These are phyloP conservation scores for Aspergillus versicolor DNA, from an alignment of 2,329 filamentous ascomycete species.

Conservation along the genomic window DNA sequence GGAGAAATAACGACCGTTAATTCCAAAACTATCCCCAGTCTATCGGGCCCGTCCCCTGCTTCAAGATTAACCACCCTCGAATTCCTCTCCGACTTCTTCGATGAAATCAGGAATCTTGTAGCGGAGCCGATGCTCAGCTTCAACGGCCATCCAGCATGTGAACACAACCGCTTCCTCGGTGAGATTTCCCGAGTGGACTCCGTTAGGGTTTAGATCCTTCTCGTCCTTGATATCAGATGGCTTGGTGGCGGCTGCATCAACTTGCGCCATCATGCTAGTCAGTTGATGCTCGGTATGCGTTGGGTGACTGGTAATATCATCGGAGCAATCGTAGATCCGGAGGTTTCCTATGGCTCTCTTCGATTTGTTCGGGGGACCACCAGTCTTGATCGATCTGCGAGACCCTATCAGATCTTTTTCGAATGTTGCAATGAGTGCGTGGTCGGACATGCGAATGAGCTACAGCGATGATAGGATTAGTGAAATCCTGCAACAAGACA, in stretches of 20 bases:
- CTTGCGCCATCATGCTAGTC: background rate
- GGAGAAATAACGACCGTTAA: background rate
- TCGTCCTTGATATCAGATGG: background rate
- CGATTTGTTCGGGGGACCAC: conserved; percentile 7
- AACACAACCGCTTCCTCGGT: conserved; percentile 8
- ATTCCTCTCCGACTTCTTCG: conserved; percentile 3
- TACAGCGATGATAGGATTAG: background rate
- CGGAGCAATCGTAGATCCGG: background rate
- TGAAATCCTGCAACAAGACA: background rate
- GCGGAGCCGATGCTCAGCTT: conserved; percentile 11
- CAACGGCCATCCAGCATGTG: conserved; percentile 9
- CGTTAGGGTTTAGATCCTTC: conserved; percentile 1
- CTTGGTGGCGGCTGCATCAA: background rate
- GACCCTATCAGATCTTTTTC: conserved; percentile 4
- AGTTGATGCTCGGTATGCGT: background rate
- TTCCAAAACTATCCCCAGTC: background rate
- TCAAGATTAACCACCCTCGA: background rate
- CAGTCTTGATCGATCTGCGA: conserved; percentile 2
- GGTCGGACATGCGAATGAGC: conserved; percentile 10
- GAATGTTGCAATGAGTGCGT: conserved; percentile 10
- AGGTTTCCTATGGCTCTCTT: background rate
- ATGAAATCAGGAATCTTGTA: conserved; percentile 7
- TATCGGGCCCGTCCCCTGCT: background rate
- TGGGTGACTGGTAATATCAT: background rate
- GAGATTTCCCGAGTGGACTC: background rate